Base-by-base conservation (phyloP, 495 filamentous ascomycete genomes). In the Aspergillus egyptiacus region DNA sequence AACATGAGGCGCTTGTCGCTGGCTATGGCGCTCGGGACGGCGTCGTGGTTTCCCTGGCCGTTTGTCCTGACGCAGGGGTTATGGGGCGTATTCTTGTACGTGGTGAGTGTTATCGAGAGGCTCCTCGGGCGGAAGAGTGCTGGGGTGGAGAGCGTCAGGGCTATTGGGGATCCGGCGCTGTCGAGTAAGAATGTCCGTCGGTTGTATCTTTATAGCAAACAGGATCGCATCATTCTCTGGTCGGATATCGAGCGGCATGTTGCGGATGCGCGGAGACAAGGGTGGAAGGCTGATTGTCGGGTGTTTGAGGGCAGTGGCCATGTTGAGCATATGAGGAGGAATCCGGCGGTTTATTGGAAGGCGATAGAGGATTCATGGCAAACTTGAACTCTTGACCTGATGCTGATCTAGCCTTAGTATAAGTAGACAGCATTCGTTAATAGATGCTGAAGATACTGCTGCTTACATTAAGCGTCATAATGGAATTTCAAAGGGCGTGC, bases 211-310 rank as follows among this genome's bases (percentile, higher is more conserved):
- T 79, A 79, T 53, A 74, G 70, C 14, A 76, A 75, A 56, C 66
- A 68, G 31, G 77, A 81, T 61, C 71, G 77, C 48, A 70, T 81
- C 19, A 79, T 80, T 40, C 52, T 63, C 30, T 78, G 68, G 65
- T 57, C 74, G 50, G 74, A 79, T 47, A 60, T 81, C 42, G 76
- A 81, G 55, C 54, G 54, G 28, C 73, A 78, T 50, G 71, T 73
- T 14, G 73, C 70, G 1, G 30, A 57, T 20, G 73, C 72, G 2
- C 62, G 63, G 51, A 56, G 48, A 17, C 57, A 48, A 30, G 76
- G 76, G 0, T 79, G 71, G 31, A 53, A 39, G 6, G 67, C 70
- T 6, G 65, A 68, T 20, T 38, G 63, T 22, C 65, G 73, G 51
- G 54, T 74, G 52, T 81, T 81, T 47, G 67, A 78, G 42, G 74